phyloP scores from a whole-genome alignment of 208 protist species.

The Acanthamoeba triangularis region DNA sequence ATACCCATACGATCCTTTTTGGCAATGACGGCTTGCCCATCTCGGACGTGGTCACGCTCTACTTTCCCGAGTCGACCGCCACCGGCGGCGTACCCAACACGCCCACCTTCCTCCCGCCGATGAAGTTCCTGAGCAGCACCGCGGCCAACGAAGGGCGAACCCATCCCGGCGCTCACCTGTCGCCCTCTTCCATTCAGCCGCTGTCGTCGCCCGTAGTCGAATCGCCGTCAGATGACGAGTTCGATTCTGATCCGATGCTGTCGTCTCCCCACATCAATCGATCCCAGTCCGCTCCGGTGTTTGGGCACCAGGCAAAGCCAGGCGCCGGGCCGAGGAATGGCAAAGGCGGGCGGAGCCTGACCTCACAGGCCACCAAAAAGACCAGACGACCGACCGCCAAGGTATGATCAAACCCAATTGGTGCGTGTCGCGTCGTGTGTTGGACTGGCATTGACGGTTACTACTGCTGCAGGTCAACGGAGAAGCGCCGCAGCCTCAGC shows the following conservation, averaged over 20 bases:
- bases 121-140: slow-evolving; percentile 36
- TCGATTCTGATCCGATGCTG: background rate
- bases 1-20: slow-evolving; percentile 73
- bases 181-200: slow-evolving; percentile 11
- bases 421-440: background rate
- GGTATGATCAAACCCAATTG: background rate
- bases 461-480: background rate
- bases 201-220: slow-evolving; percentile 11
- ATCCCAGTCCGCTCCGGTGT: too few species aligned
- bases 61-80: slow-evolving; percentile 13
- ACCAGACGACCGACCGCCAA: background rate
- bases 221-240: slow-evolving; percentile 25
- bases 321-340: background rate
- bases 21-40: slow-evolving; percentile 58
- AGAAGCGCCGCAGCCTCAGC: background rate
- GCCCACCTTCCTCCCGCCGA: background rate
- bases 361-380: background rate
- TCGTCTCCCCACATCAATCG: too few species aligned
- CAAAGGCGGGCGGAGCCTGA: background rate
- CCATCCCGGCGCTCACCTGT: background rate
- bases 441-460: too few species aligned
- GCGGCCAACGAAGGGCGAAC: background rate
- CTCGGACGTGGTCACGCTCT: slow-evolving; percentile 56
- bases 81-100: background rate
- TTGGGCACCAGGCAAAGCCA: too few species aligned